Evolutionary conservation across 1,284 basidiomycete species (phyloP), one percentile per base, ranked within the genome.

Genomic region (Sporisorium scitamineum): DNA sequence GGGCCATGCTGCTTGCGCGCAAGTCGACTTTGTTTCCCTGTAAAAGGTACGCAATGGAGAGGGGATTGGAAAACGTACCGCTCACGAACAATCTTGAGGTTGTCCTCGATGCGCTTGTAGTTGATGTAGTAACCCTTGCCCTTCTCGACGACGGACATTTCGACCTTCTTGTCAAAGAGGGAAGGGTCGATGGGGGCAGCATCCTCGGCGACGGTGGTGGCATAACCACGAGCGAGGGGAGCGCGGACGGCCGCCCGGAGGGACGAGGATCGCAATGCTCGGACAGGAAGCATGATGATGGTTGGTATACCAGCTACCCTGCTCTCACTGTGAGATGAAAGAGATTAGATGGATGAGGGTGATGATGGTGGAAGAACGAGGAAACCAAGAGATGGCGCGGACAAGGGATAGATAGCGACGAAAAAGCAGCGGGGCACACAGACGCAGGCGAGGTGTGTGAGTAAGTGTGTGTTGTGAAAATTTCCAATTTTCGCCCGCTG

Each of bases 121-220:
- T 84, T 84, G 72, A 84, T 69, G 77, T 78, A 85, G 82, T 79
- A 79, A 37, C 80, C 81, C 78, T 84, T 81, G 68, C 84, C 84
- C 65, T 78, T 78, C 74, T 85, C 84, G 61, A 84, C 71, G 57
- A 69, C 52, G 71, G 79, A 81, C 76, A 85, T 81, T 72, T 85
- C 84, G 55, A 85, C 82, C 73, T 84, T 84, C 56, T 78, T 79
- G 75, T 82, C 76, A 54, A 82, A 81, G 59, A 84, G 71, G 9
- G 76, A 78, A 45, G 76, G 61, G 27, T 73, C 68, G 57, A 83
- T 78, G 42, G 76, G 69, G 47, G 77, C 60, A 32, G 77, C 84
- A 47, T 84, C 83, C 72, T 85, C 84, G 51, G 84, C 72, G 45
- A 83, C 80, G 67, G 72, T 70, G 44, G 83, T 85, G 39, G 83